Conservation (phyloP, 345 rosid genomes). For the Citrus medica region DNA sequence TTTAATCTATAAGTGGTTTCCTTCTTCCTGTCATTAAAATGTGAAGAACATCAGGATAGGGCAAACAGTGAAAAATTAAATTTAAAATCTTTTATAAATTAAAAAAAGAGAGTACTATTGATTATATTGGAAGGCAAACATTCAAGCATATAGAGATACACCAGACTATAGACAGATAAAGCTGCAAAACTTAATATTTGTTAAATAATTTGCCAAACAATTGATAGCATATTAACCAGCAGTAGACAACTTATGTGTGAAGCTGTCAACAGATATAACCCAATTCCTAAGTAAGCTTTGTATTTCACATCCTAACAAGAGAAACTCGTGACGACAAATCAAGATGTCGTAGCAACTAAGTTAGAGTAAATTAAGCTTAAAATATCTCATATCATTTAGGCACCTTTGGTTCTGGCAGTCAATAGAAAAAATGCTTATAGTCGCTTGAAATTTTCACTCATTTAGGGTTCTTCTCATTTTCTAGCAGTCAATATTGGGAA, state of each 20-base stretch:
- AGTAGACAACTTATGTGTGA: neutral
- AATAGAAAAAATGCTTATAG: neutral
- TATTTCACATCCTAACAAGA: neutral
- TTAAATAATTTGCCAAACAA: neutral
- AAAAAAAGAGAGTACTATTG: neutral
- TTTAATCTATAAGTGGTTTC: constrained; percentile 65
- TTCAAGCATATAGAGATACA: neutral
- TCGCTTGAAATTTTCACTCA: neutral
- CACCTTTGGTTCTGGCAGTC: neutral
- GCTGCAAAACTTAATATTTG: neutral
- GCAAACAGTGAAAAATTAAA: neutral
- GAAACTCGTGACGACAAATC: neutral
- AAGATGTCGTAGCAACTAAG: neutral
- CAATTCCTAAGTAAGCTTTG: neutral
- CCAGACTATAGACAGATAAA: neutral
- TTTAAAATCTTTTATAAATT: neutral
- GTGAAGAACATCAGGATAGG: neutral
- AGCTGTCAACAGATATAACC: neutral
- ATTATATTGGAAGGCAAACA: neutral
- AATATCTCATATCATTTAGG: neutral
- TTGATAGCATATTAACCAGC: neutral
- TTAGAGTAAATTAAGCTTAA: neutral
- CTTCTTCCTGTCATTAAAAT: constrained; percentile 51
- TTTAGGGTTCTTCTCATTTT: neutral
- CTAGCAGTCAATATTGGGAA: neutral